Evolutionary conservation across 1,284 basidiomycete genomes (phyloP), one percentile per base, ranked within the genome.

Genomic region (Trichosporon sp.): DNA sequence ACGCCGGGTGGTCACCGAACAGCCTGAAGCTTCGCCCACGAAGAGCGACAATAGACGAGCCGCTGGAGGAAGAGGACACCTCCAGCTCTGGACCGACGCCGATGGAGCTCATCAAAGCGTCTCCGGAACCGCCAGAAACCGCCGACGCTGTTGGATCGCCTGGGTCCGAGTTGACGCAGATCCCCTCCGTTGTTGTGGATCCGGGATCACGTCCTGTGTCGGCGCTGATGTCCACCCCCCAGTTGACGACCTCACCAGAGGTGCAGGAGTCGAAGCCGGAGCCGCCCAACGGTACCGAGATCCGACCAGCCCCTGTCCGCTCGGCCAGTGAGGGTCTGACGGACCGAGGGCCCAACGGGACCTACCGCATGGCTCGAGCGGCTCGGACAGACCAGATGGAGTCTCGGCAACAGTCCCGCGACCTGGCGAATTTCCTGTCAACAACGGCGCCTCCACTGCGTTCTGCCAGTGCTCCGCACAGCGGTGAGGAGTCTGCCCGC

Each of bases 351-450:
- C 32, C 62, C 21, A 42, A 32, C 3, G 60, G 38, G 6, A 47
- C 53, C 0, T 68, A 44, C 32, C 67, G 67, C 29, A 25, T 23
- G 18, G 56, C 56, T 12, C 51, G 42, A 27, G 47, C 64, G 18
- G 11, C 27, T 2, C 70, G 70, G 6, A 60, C 65, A 1, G 70
- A 71, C 1, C 67, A 34, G 9, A 2, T 56, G 12, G 65, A 64
- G 18, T 12, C 29, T 23, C 65, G 64, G 2, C 32, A 7, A n/a
- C 66, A 66, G n/a, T 75, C 77, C 12, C 77, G 77, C 32, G 81
- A 83, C 27, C 69, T 83, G 34, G 79, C 79, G 0, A 77, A 79
- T 44, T 82, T 83, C 65, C 73, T 83, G 62, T 73, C 73, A 21
- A 72, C 69, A 11, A 77, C 76, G 0, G 69, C 76, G 0, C 79